Base-by-base conservation (phyloP, 2,329 filamentous ascomycete species). In the Colletotrichum sp. region DNA sequence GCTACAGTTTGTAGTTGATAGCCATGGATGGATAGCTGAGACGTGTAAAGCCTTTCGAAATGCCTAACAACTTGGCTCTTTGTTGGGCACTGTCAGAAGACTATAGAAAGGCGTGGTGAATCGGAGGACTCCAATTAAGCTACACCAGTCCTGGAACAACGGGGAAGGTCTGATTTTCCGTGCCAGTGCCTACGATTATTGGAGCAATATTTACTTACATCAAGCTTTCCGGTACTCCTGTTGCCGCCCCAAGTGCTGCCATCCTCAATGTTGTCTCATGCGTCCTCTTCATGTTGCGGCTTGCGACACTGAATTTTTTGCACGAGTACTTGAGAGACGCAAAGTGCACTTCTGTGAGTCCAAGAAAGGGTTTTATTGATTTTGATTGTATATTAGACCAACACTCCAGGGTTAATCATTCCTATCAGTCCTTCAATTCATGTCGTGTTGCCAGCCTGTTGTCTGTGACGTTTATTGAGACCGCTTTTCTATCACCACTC, bases 311-410 rank as follows among this genome's bases (percentile, higher is more conserved):
- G 44, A 21, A 21, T n/a, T 2, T 52, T 52, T 18, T 7, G 18
- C 18, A 49, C 18, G 9, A 12, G 5, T 49, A n/a, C 18, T 10
- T 18, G 18, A 39, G 16, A 39, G 16, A 4, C 15, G 2, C n/a
- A 52, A 4, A 13, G 10, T 21, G n/a, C 1, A 52, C 16, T 52
- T n/a, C n/a, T 49, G 44, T 52, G 7, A 52, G n/a, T 52, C 6
- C 12, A 52, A 2, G 6, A n/a, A 13, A 52, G n/a, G 0, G 3
- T 12, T 21, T 2, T 21, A n/a, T 21, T 13, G 3, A 21, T 21
- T 52, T 4, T 8, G 1, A 12, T 21, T 13, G n/a, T 52, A 18
- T 13, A 32, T 32, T 13, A 52, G 10, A 13, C 4, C 2, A 52
- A 13, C 6, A 52, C 9, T n/a, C 16, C n/a, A 52, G 44, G 10